Evolutionary conservation across 805 yeast genomes (phyloP).

Genomic region (Tetrapisispora nanseiensis): DNA sequence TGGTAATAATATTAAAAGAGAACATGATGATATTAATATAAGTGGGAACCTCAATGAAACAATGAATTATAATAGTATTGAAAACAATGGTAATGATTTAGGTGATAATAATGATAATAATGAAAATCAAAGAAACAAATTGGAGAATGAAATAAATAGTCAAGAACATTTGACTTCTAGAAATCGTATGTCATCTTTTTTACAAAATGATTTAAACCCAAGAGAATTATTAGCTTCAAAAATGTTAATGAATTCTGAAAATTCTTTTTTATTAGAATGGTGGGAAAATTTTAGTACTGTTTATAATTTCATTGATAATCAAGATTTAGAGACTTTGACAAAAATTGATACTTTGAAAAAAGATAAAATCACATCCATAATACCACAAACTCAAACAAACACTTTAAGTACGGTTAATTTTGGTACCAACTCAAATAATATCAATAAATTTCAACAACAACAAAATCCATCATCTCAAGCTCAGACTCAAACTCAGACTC

Average conservation of each 20-base stretch:
- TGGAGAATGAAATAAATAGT: not conserved
- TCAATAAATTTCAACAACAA: not conserved
- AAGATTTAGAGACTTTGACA: constrained; percentile 21
- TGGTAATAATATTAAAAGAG: not conserved
- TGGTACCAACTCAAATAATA: not conserved
- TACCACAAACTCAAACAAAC: constrained; percentile 2
- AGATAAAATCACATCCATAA: constrained; percentile 2
- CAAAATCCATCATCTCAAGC: no score
- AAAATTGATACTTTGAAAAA: constrained; percentile 1
- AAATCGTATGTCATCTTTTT: not conserved
- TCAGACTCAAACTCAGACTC: no score
- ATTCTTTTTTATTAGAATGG: constrained; percentile 47
- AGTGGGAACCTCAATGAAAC: not conserved
- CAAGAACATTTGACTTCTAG: not conserved
- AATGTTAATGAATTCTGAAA: constrained; percentile 36
- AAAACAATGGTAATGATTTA: constrained; percentile 41
- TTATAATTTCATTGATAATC: constrained; percentile 36
- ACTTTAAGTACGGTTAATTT: not conserved
- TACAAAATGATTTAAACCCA: constrained; percentile 4
- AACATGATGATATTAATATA: not conserved
- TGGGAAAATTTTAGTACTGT: constrained; percentile 42
- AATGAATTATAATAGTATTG: not conserved
- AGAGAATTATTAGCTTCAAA: constrained; percentile 17
- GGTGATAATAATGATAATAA: constrained; percentile 10
- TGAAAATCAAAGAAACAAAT: not conserved